These are phyloP conservation scores for Tulasnella sp. DNA, from an alignment of 768 basidiomycete species.

Conservation along the genomic window DNA sequence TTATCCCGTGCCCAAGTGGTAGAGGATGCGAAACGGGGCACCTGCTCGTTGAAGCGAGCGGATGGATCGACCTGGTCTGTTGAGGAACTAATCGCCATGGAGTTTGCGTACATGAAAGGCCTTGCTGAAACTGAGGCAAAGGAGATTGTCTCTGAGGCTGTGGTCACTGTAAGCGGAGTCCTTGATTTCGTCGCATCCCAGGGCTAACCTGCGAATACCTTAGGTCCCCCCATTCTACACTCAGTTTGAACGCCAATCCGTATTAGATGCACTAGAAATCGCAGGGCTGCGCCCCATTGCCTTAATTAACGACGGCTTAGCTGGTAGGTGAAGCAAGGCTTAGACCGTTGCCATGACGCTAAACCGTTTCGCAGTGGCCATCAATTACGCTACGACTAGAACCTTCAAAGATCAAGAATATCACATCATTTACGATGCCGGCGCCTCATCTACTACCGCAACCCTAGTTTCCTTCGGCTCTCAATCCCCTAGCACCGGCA, in stretches of 20 bases:
- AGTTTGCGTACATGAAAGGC: constrained; percentile 83
- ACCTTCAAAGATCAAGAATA: constrained; percentile 74
- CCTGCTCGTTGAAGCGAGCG: constrained; percentile 55
- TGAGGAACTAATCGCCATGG: constrained; percentile 93
- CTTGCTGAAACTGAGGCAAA: constrained; percentile 70
- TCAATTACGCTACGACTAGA: constrained; percentile 98
- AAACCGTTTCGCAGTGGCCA: constrained; percentile 53
- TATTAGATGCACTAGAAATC: constrained; percentile 88
- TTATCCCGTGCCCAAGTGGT: constrained; percentile 48
- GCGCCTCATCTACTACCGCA: constrained; percentile 75
- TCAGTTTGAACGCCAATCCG: constrained; percentile 85
- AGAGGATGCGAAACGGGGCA: constrained; percentile 53
- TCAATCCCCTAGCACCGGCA: constrained; percentile 33
- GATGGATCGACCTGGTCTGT: constrained; percentile 61
- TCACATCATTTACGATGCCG: constrained; percentile 93
- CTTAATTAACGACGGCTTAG: constrained; percentile 87
- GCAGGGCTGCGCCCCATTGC: constrained; percentile 80
- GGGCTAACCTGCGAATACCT: not conserved
- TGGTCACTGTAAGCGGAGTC: constrained; percentile 58
- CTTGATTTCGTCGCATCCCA: not conserved
- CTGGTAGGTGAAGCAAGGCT: constrained; percentile 39
- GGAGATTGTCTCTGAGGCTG: constrained; percentile 77
- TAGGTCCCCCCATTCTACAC: constrained; percentile 79
- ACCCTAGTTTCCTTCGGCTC: constrained; percentile 67
- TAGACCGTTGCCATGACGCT: not conserved